Evolutionary conservation across 2,329 filamentous ascomycete genomes (phyloP).

Genomic region (Claviceps arundinis): DNA sequence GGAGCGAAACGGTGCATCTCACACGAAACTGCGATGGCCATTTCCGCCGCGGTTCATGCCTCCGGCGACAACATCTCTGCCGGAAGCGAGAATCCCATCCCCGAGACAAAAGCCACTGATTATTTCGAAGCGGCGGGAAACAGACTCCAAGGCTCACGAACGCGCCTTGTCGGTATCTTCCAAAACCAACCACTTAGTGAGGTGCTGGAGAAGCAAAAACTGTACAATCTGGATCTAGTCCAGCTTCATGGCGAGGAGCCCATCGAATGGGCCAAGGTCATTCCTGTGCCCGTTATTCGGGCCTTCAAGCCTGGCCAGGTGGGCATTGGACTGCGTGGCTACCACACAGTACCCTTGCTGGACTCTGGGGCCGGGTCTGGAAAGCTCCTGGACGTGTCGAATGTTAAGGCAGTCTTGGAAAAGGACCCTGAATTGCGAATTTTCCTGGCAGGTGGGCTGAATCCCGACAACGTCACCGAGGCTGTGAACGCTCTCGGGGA

Average conservation of each 20-base stretch:
- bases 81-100: constrained; percentile 13
- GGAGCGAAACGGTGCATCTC: constrained; percentile 69
- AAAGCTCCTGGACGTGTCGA: constrained; percentile 56
- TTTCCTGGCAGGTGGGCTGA: constrained; percentile 74
- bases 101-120: constrained; percentile 36
- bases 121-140: constrained; percentile 53
- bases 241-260: constrained; percentile 90
- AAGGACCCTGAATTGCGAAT: constrained; percentile 59
- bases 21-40: constrained; percentile 64
- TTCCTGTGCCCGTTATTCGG: constrained; percentile 83
- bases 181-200: constrained; percentile 78
- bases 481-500: constrained; percentile 51
- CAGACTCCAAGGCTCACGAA: constrained; percentile 40
- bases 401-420: constrained; percentile 53
- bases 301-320: constrained; percentile 67
- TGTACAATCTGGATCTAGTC: constrained; percentile 71
- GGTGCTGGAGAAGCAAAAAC: constrained; percentile 62
- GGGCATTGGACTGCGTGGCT: constrained; percentile 62
- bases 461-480: constrained; percentile 61
- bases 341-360: constrained; percentile 70
- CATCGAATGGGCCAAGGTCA: constrained; percentile 76
- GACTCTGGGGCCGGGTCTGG: constrained; percentile 83
- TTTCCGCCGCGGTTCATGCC: constrained; percentile 65
- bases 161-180: constrained; percentile 86
- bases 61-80: constrained; percentile 38